phyloP scores from a whole-genome alignment of 768 basidiomycete genomes.

The Holtermanniella nyarrowii region DNA sequence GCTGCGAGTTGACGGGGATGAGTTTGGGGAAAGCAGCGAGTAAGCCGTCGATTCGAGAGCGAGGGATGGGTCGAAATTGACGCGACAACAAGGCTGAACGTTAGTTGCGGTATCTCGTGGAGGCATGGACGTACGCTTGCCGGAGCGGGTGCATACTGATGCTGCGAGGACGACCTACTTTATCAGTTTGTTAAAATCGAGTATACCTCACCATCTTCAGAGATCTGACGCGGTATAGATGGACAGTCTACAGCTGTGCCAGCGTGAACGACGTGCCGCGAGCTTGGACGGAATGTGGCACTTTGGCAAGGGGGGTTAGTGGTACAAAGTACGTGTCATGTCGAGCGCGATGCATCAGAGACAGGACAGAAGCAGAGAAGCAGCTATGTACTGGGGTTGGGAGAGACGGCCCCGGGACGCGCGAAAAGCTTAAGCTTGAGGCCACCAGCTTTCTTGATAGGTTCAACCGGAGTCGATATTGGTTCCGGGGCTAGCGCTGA shows the following conservation, averaged over 20 bases:
- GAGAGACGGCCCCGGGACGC: not conserved
- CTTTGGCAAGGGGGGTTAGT: not conserved
- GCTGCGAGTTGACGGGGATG: slow-evolving; percentile 86
- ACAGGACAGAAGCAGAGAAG: no score
- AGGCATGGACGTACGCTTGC: slow-evolving; percentile 35
- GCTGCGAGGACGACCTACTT: slow-evolving; percentile 38
- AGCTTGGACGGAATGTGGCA: slow-evolving; percentile 4
- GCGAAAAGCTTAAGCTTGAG: not conserved
- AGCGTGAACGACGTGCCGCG: slow-evolving; percentile 9
- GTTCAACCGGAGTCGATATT: not conserved
- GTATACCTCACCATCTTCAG: no score
- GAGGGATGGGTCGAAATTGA: slow-evolving; percentile 78
- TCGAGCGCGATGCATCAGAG: no score
- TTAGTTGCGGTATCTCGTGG: slow-evolving; percentile 9
- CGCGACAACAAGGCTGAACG: slow-evolving; percentile 79
- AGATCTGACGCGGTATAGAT: no score
- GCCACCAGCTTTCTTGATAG: not conserved
- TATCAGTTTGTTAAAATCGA: no score
- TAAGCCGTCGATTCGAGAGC: slow-evolving; percentile 85
- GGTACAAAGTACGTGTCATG: no score
- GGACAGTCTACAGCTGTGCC: slow-evolving; percentile 1
- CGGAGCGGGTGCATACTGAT: slow-evolving; percentile 37
- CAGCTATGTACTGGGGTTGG: no score
- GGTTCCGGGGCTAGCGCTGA: no score
- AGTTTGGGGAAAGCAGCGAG: slow-evolving; percentile 95